Evolutionary conservation across 106 monocot genomes (phyloP).

Genomic region (Dendrobium officinale): DNA sequence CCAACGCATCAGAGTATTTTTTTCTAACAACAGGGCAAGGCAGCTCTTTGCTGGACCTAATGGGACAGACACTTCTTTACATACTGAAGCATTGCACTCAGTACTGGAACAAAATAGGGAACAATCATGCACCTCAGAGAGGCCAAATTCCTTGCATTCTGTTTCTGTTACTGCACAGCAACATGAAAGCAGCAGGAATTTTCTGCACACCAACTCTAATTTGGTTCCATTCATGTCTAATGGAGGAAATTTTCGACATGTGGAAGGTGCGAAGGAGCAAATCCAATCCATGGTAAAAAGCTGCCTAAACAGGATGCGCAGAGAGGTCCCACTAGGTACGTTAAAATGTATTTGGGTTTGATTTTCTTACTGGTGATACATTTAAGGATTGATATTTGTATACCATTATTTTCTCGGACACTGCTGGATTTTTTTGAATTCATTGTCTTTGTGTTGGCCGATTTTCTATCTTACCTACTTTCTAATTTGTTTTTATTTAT

Average conservation of each 20-base stretch:
- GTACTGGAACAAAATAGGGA: conserved; percentile 7
- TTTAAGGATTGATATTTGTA: neutral
- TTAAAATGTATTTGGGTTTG: conserved; percentile 1
- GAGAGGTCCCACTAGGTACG: conserved; percentile 31
- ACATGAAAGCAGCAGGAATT: conserved; percentile 14
- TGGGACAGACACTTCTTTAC: neutral
- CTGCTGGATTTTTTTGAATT: neutral
- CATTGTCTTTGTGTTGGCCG: neutral
- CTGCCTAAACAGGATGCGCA: conserved; percentile 25
- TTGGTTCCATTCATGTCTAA: conserved; percentile 16
- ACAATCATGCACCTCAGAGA: neutral
- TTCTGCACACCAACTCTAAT: conserved; percentile 9
- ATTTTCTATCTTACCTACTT: neutral
- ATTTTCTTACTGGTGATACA: neutral
- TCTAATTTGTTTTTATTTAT: neutral
- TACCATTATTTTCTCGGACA: neutral
- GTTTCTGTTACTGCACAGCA: neutral
- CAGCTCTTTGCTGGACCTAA: conserved; percentile 7
- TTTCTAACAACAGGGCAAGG: conserved; percentile 43
- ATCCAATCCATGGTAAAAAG: conserved; percentile 39
- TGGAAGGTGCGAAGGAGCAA: conserved; percentile 51
- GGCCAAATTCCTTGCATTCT: neutral
- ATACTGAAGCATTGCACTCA: conserved; percentile 8
- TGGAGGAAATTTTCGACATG: conserved; percentile 32
- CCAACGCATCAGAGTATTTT: conserved; percentile 41